Conservation (phyloP, 2,329 filamentous ascomycete species). For the Hymenoscyphus fructigenus region DNA sequence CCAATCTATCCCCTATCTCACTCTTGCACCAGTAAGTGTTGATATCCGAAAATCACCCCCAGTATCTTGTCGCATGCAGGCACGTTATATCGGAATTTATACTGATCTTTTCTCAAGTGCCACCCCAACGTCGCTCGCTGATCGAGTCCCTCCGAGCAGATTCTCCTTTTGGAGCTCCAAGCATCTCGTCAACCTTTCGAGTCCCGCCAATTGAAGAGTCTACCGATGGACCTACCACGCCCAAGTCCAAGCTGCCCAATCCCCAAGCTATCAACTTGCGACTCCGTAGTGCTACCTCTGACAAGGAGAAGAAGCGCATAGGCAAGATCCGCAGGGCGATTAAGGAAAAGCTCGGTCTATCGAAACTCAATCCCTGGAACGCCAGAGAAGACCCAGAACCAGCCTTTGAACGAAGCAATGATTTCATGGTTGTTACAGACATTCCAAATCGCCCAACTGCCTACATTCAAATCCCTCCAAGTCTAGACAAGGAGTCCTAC, state of each 20-base stretch:
- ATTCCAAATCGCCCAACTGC: not conserved
- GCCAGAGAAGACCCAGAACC: not conserved
- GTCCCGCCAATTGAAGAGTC: not conserved
- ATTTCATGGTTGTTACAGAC: conserved; percentile 15
- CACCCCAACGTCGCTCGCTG: not conserved
- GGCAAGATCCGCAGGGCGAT: not conserved
- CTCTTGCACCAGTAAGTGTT: not conserved
- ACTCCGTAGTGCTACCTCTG: not conserved
- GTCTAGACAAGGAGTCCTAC: not conserved
- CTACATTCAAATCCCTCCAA: not conserved
- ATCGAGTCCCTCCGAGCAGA: conserved; percentile 4
- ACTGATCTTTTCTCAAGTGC: not conserved
- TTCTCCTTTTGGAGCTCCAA: conserved; percentile 4
- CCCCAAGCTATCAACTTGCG: not conserved
- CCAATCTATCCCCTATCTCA: too few species aligned
- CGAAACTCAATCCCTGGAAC: not conserved
- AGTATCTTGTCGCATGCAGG: not conserved
- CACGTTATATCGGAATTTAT: not conserved
- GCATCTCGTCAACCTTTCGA: conserved; percentile 9
- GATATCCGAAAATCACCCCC: not conserved
- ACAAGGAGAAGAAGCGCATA: not conserved
- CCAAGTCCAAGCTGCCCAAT: not conserved
- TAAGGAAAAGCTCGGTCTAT: not conserved
- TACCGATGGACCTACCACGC: not conserved
- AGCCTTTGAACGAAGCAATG: conserved; percentile 18